Conservation (phyloP, 495 filamentous ascomycete species). For the Corynascus novoguineensis region DNA sequence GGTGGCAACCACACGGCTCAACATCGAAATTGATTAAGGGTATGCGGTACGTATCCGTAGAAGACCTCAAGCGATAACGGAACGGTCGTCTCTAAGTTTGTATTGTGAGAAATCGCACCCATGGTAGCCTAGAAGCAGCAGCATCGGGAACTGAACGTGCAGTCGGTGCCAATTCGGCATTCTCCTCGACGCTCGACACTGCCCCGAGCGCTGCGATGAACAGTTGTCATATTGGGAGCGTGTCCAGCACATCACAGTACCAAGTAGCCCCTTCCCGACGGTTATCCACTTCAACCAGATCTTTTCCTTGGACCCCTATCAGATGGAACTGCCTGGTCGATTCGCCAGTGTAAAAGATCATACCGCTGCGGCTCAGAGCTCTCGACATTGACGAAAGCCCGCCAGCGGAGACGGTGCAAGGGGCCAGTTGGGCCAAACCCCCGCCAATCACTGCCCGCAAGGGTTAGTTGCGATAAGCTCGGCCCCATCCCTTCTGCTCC, state of each 20-base stretch:
- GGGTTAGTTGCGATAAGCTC: conserved; percentile 20
- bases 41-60: no score
- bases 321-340: conserved; percentile 4
- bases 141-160: no score
- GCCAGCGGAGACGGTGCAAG: background rate
- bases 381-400: background rate
- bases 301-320: background rate
- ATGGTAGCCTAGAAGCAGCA: no score
- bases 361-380: background rate
- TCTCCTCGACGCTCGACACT: no score
- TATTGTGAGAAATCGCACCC: no score
- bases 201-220: no score
- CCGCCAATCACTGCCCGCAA: conserved; percentile 15
- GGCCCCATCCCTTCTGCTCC: conserved; percentile 14
- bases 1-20: background rate
- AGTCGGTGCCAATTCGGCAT: no score
- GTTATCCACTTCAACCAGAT: background rate
- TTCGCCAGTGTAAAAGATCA: background rate
- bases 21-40: background rate
- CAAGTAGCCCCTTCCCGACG: background rate
- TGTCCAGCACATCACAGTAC: no score
- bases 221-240: no score
- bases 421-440: background rate
- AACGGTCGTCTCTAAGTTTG: no score
- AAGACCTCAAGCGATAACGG: no score